Evolutionary conservation across 345 rosid species (phyloP).

Genomic region (Triadica sebifera): DNA sequence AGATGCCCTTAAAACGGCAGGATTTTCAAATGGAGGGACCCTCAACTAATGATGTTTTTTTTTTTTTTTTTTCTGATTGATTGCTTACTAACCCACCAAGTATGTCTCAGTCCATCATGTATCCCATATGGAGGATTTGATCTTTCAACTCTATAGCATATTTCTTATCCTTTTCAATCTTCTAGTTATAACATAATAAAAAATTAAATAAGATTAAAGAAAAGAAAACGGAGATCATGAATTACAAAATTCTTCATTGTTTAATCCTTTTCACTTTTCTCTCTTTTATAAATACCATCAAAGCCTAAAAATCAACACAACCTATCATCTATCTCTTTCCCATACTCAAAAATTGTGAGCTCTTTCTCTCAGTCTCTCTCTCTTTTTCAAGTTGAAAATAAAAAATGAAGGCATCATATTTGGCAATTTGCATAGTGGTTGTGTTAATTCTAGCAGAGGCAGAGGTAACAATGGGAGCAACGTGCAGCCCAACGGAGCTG

Average conservation of each 20-base stretch:
- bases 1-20: too few species aligned
- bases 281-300: conserved; percentile 52
- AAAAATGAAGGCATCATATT: conserved; percentile 46
- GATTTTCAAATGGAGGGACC: conserved; percentile 3
- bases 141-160: too few species aligned
- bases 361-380: background rate
- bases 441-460: conserved; percentile 45
- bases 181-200: background rate
- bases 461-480: conserved; percentile 53
- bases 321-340: conserved; percentile 13
- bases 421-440: conserved; percentile 39
- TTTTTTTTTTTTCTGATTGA: too few species aligned
- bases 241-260: conserved; percentile 1
- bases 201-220: background rate
- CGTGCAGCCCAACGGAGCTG: conserved; percentile 75
- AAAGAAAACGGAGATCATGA: background rate
- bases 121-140: too few species aligned
- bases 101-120: too few species aligned
- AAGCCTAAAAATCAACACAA: conserved; percentile 18
- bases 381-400: background rate
- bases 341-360: too few species aligned
- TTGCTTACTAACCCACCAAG: too few species aligned
- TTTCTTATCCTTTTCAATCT: background rate
- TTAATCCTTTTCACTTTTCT: conserved; percentile 19
- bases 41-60: background rate